Percentiles rank a stretch among this genome's conserved stretches.
These are phyloP conservation scores for Phytophthora constricta DNA, from an alignment of 352 stramenopile genomes.

Conservation along the genomic window DNA sequence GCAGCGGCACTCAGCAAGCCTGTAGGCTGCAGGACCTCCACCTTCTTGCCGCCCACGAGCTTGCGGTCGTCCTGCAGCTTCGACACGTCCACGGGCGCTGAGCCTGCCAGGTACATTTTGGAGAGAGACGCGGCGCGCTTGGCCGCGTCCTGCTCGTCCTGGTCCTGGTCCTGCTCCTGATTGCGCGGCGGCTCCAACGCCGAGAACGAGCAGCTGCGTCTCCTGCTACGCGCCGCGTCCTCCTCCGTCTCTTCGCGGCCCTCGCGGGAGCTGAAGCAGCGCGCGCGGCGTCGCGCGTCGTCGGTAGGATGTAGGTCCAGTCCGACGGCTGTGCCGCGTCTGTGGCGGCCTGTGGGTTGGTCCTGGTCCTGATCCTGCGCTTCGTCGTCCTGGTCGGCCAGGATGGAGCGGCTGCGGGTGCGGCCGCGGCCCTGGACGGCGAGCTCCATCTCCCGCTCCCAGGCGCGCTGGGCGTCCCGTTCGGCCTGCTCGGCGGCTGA, in stretches of 20 bases:
- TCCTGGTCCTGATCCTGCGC: no score
- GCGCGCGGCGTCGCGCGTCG: constrained; percentile 37
- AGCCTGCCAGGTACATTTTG: constrained; percentile 87
- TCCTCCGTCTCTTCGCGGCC: constrained; percentile 3
- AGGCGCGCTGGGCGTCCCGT: constrained; percentile 56
- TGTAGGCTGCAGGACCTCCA: constrained; percentile 74
- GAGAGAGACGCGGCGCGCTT: constrained; percentile 77
- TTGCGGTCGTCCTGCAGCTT: constrained; percentile 83
- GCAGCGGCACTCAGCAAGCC: constrained; percentile 77
- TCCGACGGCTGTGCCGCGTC: constrained; percentile 6
- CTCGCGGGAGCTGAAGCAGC: constrained; percentile 58
- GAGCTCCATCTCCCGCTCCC: constrained; percentile 86
- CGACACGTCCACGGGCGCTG: constrained; percentile 79
- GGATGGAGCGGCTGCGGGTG: constrained; percentile 81
- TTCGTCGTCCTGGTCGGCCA: constrained; percentile 56
- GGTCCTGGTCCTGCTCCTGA: constrained; percentile 10
- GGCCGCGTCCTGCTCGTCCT: constrained; percentile 48
- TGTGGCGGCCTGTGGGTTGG: constrained; percentile 10
- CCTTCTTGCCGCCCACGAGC: constrained; percentile 78
- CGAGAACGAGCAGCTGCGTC: constrained; percentile 78
- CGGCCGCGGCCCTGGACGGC: constrained; percentile 74
- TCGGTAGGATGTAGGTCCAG: neutral
- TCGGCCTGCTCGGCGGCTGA: constrained; percentile 49
- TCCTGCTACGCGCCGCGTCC: constrained; percentile 16
- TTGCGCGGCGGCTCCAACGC: constrained; percentile 34